Percentiles rank a stretch among this genome's conserved stretches.
Conservation (phyloP, 371 early-diverging fungal genomes). For the Sporodiniella umbellata region DNA sequence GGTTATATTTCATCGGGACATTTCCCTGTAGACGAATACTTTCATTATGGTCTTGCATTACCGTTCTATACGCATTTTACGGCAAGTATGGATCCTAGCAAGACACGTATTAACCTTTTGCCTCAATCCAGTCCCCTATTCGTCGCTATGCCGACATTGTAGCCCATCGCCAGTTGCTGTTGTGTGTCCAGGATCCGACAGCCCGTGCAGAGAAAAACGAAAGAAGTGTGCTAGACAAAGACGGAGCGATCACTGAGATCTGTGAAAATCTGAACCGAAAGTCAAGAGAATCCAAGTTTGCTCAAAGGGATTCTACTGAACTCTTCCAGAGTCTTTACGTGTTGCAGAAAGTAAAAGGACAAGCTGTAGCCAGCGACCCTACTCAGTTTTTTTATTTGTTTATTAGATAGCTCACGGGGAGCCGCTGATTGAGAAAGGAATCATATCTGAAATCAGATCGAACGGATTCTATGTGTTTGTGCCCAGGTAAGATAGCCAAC, state of each 20-base stretch:
- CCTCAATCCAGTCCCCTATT: constrained; percentile 88
- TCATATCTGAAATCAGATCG: constrained; percentile 73
- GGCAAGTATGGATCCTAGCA: constrained; percentile 28
- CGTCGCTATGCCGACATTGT: constrained; percentile 97
- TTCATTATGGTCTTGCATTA: constrained; percentile 87
- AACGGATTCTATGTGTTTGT: constrained; percentile 75
- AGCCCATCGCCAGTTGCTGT: constrained; percentile 85
- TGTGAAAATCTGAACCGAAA: constrained; percentile 64
- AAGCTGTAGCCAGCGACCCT: too few relatives aligned
- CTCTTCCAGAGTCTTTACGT: constrained; percentile 75
- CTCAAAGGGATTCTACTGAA: constrained; percentile 76
- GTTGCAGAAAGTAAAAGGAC: constrained; percentile 45
- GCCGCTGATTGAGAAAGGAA: constrained; percentile 58
- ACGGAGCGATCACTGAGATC: constrained; percentile 46
- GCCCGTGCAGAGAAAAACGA: constrained; percentile 14
- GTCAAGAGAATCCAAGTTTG: constrained; percentile 72
- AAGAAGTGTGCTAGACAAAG: constrained; percentile 33
- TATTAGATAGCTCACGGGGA: constrained; percentile 20
- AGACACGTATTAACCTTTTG: background rate
- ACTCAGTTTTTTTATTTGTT: background rate
- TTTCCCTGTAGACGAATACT: constrained; percentile 42
- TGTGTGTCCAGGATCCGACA: constrained; percentile 34
- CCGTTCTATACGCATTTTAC: constrained; percentile 95
- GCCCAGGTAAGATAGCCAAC: constrained; percentile 37
- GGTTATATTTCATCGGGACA: constrained; percentile 62